Percentiles rank a stretch among this genome's conserved stretches.
phyloP scores from a whole-genome alignment of 208 protist species.

The Acanthamoeba castellanii region DNA sequence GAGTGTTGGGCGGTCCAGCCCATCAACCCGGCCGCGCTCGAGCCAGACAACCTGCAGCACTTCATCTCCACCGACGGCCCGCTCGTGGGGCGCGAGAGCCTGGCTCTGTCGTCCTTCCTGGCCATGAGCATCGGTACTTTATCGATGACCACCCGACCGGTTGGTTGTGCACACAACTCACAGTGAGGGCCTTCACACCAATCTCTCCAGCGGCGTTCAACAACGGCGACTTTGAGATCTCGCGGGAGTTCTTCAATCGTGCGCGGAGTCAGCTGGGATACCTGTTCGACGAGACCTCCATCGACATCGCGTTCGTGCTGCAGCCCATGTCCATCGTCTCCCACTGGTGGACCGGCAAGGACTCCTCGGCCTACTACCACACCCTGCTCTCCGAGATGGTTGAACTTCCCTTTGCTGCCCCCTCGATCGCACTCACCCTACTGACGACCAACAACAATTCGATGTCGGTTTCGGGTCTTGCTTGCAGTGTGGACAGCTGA shows the following conservation, averaged over 20 bases:
- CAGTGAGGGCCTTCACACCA: too few relatives aligned
- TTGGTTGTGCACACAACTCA: not conserved
- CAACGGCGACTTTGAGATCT: constrained; percentile 7
- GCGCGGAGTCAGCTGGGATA: constrained; percentile 41
- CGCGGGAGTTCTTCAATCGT: constrained; percentile 31
- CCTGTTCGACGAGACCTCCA: constrained; percentile 26
- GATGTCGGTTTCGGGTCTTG: not conserved
- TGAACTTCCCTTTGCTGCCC: not conserved
- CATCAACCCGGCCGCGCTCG: constrained; percentile 13
- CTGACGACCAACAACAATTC: not conserved
- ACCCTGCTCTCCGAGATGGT: constrained; percentile 39
- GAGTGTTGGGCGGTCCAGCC: constrained; percentile 46
- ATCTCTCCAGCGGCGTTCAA: constrained; percentile 28
- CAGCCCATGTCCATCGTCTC: constrained; percentile 46
- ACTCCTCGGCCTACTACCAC: constrained; percentile 50
- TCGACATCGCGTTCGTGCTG: constrained; percentile 41
- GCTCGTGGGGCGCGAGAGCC: not conserved
- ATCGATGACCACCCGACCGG: not conserved
- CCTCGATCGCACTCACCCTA: too few relatives aligned
- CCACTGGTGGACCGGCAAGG: constrained; percentile 47
- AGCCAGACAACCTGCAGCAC: constrained; percentile 10
- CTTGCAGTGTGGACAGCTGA: constrained; percentile 25
- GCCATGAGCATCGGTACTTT: constrained; percentile 35
- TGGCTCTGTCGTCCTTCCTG: constrained; percentile 32
- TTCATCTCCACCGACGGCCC: constrained; percentile 10